Conservation (phyloP, 768 basidiomycete species). For the Podaxis carcinomalis region DNA sequence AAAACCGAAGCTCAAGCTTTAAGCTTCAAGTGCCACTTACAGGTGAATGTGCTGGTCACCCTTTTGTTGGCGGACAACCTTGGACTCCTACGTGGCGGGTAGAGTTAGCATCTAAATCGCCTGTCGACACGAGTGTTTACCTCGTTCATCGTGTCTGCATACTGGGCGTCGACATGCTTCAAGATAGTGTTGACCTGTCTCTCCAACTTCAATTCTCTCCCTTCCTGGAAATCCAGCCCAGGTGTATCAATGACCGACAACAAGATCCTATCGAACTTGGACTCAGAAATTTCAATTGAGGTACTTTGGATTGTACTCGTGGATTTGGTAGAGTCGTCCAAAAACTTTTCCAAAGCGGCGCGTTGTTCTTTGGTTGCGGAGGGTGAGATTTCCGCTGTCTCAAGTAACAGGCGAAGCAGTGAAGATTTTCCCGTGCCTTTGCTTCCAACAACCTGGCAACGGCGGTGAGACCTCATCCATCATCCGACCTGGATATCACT, state of each 20-base stretch:
- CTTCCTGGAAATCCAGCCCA: slow-evolving; percentile 71
- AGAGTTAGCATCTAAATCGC: slow-evolving; percentile 5
- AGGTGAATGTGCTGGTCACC: slow-evolving; percentile 89
- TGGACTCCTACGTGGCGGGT: slow-evolving; percentile 62
- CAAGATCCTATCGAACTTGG: slow-evolving; percentile 71
- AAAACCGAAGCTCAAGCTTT: background rate
- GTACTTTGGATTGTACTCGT: slow-evolving; percentile 66
- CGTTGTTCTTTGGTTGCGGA: slow-evolving; percentile 72
- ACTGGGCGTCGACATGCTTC: slow-evolving; percentile 77
- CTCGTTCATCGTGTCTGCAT: slow-evolving; percentile 85
- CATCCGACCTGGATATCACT: slow-evolving; percentile 9
- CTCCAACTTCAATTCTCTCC: slow-evolving; percentile 74
- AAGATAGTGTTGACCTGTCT: slow-evolving; percentile 70
- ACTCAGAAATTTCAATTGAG: slow-evolving; percentile 80
- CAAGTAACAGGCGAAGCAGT: slow-evolving; percentile 71
- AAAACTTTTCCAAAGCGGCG: slow-evolving; percentile 57
- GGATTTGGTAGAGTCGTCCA: slow-evolving; percentile 53
- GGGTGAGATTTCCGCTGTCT: slow-evolving; percentile 81
- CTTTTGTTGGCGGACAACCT: slow-evolving; percentile 82
- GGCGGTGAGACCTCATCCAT: background rate
- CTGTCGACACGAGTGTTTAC: slow-evolving; percentile 32
- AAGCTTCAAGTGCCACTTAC: slow-evolving; percentile 37
- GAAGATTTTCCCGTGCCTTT: slow-evolving; percentile 86
- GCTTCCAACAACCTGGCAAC: slow-evolving; percentile 66
- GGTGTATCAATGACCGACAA: slow-evolving; percentile 86